phyloP scores from a whole-genome alignment of 2,329 filamentous ascomycete species.

The Rhinocladiella similis region DNA sequence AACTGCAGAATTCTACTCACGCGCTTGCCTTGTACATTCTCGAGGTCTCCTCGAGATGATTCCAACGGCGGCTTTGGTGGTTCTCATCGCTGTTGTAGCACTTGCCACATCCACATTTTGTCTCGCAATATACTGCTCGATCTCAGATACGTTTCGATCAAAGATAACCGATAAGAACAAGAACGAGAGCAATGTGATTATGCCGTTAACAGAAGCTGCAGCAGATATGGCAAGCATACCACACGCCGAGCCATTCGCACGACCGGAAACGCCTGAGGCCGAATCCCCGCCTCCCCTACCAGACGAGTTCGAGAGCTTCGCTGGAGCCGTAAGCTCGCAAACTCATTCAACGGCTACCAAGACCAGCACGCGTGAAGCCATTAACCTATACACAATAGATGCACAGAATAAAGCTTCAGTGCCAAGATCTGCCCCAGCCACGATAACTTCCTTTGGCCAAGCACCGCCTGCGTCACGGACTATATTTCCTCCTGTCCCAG shows the following conservation, averaged over 20 bases:
- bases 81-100: conserved; percentile 14
- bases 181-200: conserved; percentile 2
- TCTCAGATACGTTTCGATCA: conserved; percentile 5
- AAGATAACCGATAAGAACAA: not conserved
- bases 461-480: not conserved
- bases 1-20: no score
- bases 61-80: conserved; percentile 13
- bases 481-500: conserved; percentile 1
- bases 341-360: not conserved
- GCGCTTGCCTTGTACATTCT: no score
- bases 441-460: conserved; percentile 3
- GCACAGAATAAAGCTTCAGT: not conserved
- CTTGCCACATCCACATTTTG: conserved; percentile 12
- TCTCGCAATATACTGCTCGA: conserved; percentile 15
- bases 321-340: conserved; percentile 8
- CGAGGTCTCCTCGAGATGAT: conserved; percentile 8
- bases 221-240: not conserved
- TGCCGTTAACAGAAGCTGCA: conserved; percentile 7
- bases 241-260: not conserved
- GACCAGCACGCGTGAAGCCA: conserved; percentile 21
- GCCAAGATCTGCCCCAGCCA: not conserved
- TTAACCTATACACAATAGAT: conserved; percentile 15
- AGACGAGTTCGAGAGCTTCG: not conserved
- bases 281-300: conserved; percentile 20
- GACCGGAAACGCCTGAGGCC: conserved; percentile 15